Conservation (phyloP, 306 rosid genomes). For the Rubus idaeus region DNA sequence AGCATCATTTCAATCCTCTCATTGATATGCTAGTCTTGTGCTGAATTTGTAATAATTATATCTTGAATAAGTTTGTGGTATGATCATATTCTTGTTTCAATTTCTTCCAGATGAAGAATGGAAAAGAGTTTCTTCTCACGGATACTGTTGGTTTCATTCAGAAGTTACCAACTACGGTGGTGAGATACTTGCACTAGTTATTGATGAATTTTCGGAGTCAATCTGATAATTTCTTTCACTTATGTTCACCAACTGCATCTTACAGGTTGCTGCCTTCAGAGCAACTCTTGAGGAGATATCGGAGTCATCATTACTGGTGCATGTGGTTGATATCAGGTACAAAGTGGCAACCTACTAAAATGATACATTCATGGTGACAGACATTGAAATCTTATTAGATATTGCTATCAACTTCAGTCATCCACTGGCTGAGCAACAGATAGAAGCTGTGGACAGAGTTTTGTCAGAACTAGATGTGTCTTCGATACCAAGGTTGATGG, state of each 20-base stretch:
- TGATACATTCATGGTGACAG: conserved; percentile 9
- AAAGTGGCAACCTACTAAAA: conserved; percentile 14
- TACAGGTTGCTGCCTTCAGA: conserved; percentile 96
- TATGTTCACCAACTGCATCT: conserved; percentile 21
- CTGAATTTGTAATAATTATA: not conserved
- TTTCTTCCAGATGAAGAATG: conserved; percentile 74
- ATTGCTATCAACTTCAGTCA: conserved; percentile 67
- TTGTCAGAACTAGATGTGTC: conserved; percentile 78
- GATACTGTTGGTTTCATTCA: conserved; percentile 99
- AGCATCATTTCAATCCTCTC: not conserved
- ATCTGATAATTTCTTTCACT: conserved; percentile 4
- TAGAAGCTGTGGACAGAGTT: conserved; percentile 94
- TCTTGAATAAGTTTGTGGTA: conserved; percentile 4
- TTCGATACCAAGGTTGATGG: conserved; percentile 81
- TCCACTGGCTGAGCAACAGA: conserved; percentile 90
- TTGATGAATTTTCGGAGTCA: conserved; percentile 15
- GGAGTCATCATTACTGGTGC: conserved; percentile 84
- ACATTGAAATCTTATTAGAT: conserved; percentile 25
- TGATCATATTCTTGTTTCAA: conserved; percentile 24
- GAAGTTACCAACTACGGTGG: conserved; percentile 91
- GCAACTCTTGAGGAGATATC: conserved; percentile 97
- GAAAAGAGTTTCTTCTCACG: conserved; percentile 91
- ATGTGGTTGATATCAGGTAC: conserved; percentile 93
- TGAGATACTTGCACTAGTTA: conserved; percentile 40
- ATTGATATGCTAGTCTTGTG: not conserved